phyloP scores from a whole-genome alignment of 805 yeast genomes.

The Ogataea sp. region DNA sequence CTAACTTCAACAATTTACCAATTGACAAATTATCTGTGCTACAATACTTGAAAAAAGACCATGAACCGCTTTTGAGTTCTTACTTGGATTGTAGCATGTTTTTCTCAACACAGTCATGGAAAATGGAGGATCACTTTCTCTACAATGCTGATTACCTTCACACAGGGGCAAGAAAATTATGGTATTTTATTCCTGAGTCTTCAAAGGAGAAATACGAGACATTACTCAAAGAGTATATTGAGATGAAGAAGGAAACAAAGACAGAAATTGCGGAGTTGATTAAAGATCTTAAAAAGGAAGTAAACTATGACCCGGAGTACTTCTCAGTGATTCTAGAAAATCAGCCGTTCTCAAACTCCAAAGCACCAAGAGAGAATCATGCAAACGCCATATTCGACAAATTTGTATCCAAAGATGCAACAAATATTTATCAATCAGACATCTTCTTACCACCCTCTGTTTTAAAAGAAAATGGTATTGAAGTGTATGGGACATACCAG shows the following conservation, averaged over 20 bases:
- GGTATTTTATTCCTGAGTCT: constrained; percentile 58
- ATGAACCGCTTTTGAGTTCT: constrained; percentile 33
- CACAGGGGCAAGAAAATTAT: constrained; percentile 44
- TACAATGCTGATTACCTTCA: constrained; percentile 46
- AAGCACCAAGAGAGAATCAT: constrained; percentile 20
- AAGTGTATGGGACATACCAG: constrained; percentile 41
- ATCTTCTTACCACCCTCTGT: constrained; percentile 40
- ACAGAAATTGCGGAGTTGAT: background rate
- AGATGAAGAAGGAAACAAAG: constrained; percentile 5
- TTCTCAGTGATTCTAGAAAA: constrained; percentile 16
- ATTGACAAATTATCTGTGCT: constrained; percentile 40
- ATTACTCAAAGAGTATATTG: constrained; percentile 16
- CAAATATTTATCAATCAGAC: constrained; percentile 30
- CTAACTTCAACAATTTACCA: constrained; percentile 55
- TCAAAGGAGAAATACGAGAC: constrained; percentile 45
- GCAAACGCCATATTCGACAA: constrained; percentile 20
- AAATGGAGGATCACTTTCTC: constrained; percentile 51
- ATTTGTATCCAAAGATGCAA: constrained; percentile 11
- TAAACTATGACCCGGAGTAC: constrained; percentile 9
- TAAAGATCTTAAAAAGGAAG: constrained; percentile 1
- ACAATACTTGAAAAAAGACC: constrained; percentile 35
- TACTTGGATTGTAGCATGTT: constrained; percentile 44
- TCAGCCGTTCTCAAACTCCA: constrained; percentile 9
- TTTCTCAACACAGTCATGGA: constrained; percentile 50
- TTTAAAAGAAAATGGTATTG: constrained; percentile 41